A percentile compares a stretch with the other conserved stretches of the same genome.
These are phyloP conservation scores for Taiozyma sp. DNA, from an alignment of 1,139 yeast genomes.

Conservation along the genomic window DNA sequence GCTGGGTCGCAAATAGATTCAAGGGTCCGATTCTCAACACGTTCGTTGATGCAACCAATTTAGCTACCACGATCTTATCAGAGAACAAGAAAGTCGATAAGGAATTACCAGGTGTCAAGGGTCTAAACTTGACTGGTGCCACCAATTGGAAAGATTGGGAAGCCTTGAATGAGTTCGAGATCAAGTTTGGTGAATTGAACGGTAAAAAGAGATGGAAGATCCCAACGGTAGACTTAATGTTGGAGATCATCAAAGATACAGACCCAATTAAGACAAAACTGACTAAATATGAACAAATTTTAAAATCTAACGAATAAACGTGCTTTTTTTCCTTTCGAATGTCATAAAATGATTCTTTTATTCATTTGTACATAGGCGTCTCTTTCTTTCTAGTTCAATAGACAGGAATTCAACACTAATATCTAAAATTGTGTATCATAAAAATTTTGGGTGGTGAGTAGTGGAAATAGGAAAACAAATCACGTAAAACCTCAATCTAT, in stretches of 20 bases:
- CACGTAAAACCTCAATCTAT: neutral
- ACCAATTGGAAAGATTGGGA: conserved; percentile 77
- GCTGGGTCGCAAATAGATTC: conserved; percentile 92
- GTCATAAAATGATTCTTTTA: neutral
- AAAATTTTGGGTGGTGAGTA: neutral
- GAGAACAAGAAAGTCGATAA: conserved; percentile 37
- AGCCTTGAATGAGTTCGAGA: conserved; percentile 28
- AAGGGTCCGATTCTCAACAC: conserved; percentile 91
- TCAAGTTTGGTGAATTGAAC: conserved; percentile 42
- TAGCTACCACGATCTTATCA: conserved; percentile 59
- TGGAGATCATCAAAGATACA: conserved; percentile 23
- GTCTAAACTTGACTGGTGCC: conserved; percentile 28
- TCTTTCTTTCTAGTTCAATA: neutral
- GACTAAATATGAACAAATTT: conserved; percentile 10
- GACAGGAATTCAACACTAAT: neutral
- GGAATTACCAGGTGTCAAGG: conserved; percentile 28
- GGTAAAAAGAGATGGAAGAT: conserved; percentile 62
- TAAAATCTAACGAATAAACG: conserved; percentile 1
- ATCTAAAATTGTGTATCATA: neutral
- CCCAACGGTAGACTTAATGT: conserved; percentile 44
- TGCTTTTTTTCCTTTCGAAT: neutral
- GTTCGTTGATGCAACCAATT: conserved; percentile 78
- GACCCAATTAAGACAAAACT: conserved; percentile 2
- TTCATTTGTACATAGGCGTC: neutral
- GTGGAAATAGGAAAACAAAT: neutral